Evolutionary conservation across 148 eudicot species (phyloP).

Genomic region (Hydrangea macrophylla): DNA sequence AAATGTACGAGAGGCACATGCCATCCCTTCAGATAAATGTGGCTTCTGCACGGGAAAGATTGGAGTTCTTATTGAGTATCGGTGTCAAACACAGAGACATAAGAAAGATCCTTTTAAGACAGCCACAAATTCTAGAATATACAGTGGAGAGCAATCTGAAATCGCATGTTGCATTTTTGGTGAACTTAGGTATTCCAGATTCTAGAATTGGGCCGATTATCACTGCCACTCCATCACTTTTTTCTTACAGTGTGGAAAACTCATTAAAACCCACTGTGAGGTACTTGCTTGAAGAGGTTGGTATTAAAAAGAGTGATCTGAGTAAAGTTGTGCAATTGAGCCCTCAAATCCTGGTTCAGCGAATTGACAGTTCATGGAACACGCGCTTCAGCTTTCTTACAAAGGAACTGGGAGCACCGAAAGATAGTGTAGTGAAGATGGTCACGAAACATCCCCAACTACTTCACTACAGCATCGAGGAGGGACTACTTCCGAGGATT

Average conservation of each 20-base stretch:
- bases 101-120: constrained; percentile 71
- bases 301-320: constrained; percentile 68
- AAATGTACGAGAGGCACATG: constrained; percentile 83
- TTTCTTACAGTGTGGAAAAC: constrained; percentile 86
- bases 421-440: constrained; percentile 86
- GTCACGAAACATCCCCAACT: constrained; percentile 92
- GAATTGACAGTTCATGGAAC: constrained; percentile 79
- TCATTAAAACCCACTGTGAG: constrained; percentile 85
- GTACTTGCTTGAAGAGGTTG: constrained; percentile 89
- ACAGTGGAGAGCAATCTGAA: constrained; percentile 82
- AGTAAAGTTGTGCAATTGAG: constrained; percentile 91
- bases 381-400: constrained; percentile 72
- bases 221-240: constrained; percentile 76
- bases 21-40: constrained; percentile 78
- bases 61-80: constrained; percentile 62
- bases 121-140: constrained; percentile 84
- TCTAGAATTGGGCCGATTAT: constrained; percentile 81
- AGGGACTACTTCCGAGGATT: constrained; percentile 77
- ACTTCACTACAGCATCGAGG: constrained; percentile 94
- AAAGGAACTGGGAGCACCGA: constrained; percentile 82
- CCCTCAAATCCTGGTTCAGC: constrained; percentile 94
- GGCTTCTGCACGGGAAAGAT: constrained; percentile 74
- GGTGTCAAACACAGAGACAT: constrained; percentile 88
- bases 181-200: constrained; percentile 73
- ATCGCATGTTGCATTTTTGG: constrained; percentile 77